phyloP scores from a whole-genome alignment of 805 yeast genomes.

The Kregervanrija pseudodelftensis region DNA sequence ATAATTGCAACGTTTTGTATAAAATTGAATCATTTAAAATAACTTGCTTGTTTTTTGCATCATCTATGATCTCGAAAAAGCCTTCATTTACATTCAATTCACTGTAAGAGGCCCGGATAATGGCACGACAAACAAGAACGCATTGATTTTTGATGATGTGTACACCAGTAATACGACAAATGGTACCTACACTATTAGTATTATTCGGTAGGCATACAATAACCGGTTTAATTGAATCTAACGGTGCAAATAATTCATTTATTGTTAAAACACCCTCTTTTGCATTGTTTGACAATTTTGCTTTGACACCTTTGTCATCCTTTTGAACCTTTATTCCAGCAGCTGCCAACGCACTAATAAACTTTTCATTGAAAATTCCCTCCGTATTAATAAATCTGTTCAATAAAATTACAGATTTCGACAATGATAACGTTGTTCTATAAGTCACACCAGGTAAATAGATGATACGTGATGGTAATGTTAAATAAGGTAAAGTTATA shows the following conservation, averaged over 20 bases:
- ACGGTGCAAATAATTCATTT: not conserved
- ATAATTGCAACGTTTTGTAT: not conserved
- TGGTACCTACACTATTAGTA: constrained; percentile 26
- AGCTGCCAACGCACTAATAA: not conserved
- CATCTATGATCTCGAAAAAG: too few species aligned
- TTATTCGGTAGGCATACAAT: constrained; percentile 21
- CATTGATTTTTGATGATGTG: constrained; percentile 37
- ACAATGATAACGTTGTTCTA: constrained; percentile 32
- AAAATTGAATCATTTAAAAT: too few species aligned
- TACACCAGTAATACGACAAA: constrained; percentile 42
- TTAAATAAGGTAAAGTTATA: constrained; percentile 15
- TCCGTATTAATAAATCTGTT: too few species aligned
- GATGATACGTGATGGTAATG: constrained; percentile 27
- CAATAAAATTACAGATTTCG: too few species aligned
- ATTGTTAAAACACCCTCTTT: not conserved
- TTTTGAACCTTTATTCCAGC: not conserved
- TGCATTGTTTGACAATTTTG: not conserved
- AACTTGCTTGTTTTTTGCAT: too few species aligned
- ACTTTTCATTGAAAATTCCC: too few species aligned
- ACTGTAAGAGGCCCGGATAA: constrained; percentile 30
- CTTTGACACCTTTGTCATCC: not conserved
- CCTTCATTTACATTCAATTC: too few species aligned
- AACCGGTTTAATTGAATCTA: constrained; percentile 10
- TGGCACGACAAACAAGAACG: constrained; percentile 42
- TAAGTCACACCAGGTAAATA: constrained; percentile 59